Conservation (phyloP, 768 basidiomycete genomes). For the Lentinula guzmanii region DNA sequence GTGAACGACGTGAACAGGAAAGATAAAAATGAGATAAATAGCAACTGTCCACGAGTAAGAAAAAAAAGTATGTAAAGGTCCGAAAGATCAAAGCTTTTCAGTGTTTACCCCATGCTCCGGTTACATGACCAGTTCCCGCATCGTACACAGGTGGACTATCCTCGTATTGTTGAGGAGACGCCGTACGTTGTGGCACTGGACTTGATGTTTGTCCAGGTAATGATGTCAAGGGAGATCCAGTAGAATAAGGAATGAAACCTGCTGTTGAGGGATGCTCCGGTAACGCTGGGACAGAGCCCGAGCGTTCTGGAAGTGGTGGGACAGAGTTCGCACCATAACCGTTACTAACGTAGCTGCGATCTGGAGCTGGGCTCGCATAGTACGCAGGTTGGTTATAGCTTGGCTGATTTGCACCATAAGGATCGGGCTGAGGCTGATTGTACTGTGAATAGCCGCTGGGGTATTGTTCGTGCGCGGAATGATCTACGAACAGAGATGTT, state of each 20-base stretch:
- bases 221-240: conserved; percentile 26
- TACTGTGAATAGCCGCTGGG: conserved; percentile 41
- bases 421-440: conserved; percentile 28
- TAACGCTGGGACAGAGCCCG: conserved; percentile 17
- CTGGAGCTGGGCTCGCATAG: conserved; percentile 20
- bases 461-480: conserved; percentile 50
- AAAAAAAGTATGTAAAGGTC: not conserved
- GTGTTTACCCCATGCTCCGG: conserved; percentile 51
- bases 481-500: conserved; percentile 33
- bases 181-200: conserved; percentile 31
- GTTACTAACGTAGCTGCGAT: conserved; percentile 53
- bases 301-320: conserved; percentile 31
- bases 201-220: conserved; percentile 20
- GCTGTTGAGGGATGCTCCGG: conserved; percentile 15
- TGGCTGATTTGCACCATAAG: conserved; percentile 19
- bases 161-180: conserved; percentile 25
- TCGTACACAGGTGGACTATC: conserved; percentile 71
- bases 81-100: conserved; percentile 9
- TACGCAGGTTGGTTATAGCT: not conserved
- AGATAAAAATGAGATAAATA: not conserved
- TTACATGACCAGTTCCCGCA: conserved; percentile 36
- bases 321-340: conserved; percentile 46
- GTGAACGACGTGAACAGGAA: not conserved
- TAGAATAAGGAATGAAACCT: conserved; percentile 11
- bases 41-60: not conserved